These are phyloP conservation scores for Bruguiera gymnorhiza DNA, from an alignment of 345 rosid species.

Conservation along the genomic window DNA sequence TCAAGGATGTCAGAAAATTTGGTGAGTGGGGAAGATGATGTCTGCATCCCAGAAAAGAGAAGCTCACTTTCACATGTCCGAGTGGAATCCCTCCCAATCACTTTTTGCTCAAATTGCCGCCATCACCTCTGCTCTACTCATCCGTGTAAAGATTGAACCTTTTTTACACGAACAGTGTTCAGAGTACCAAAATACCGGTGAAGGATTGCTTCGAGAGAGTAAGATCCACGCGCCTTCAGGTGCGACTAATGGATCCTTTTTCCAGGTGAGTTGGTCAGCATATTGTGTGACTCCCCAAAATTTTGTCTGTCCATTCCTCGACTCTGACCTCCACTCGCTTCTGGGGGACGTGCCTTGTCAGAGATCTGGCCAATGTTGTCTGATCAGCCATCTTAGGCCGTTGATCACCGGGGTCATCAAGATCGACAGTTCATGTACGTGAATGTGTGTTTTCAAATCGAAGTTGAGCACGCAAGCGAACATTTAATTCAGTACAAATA, in stretches of 20 bases:
- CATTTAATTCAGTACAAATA: not conserved
- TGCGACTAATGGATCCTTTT: not conserved
- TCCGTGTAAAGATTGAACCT: not conserved
- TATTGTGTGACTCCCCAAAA: not conserved
- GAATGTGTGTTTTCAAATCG: not conserved
- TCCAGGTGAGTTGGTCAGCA: not conserved
- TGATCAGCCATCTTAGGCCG: too few species aligned
- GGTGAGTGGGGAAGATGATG: constrained; percentile 12
- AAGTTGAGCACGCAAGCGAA: not conserved
- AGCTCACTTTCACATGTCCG: not conserved
- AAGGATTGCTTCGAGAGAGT: not conserved
- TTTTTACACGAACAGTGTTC: not conserved
- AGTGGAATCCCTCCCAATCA: not conserved
- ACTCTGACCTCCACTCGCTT: not conserved
- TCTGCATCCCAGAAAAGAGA: constrained; percentile 10
- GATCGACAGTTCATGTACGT: not conserved
- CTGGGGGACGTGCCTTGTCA: not conserved
- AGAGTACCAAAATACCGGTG: not conserved
- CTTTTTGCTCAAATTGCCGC: not conserved
- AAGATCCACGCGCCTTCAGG: not conserved
- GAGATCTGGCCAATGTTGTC: not conserved
- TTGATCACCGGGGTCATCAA: not conserved
- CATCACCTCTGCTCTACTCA: not conserved
- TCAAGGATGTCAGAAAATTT: constrained; percentile 25
- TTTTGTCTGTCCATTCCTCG: not conserved